Percentiles rank a stretch among this genome's conserved stretches.
phyloP scores from a whole-genome alignment of 768 basidiomycete genomes.

The Boletus bicolor region DNA sequence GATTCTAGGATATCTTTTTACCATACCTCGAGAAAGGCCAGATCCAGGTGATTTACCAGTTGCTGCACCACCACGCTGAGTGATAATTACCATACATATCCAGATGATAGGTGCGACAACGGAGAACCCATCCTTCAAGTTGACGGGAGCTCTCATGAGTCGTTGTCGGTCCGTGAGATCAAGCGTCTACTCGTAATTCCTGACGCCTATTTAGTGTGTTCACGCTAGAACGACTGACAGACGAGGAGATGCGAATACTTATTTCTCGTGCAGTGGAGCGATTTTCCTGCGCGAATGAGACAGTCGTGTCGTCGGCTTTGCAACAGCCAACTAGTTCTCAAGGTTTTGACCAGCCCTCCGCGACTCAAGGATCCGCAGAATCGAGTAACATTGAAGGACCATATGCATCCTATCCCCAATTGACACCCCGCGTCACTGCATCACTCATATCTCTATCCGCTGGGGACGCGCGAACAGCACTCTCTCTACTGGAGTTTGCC shows the following conservation, averaged over 20 bases:
- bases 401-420: constrained; percentile 32
- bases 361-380: constrained; percentile 17
- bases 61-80: not conserved
- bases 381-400: constrained; percentile 13
- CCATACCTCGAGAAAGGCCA: constrained; percentile 78
- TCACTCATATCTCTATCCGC: constrained; percentile 52
- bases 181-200: not conserved
- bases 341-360: constrained; percentile 15
- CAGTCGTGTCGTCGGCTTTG: not conserved
- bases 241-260: constrained; percentile 57
- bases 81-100: not conserved
- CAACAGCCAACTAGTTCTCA: constrained; percentile 17
- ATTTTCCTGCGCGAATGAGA: constrained; percentile 22
- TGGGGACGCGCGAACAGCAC: constrained; percentile 76
- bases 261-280: constrained; percentile 51
- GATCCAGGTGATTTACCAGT: constrained; percentile 47
- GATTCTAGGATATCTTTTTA: constrained; percentile 66
- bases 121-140: constrained; percentile 85
- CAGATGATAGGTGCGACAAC: constrained; percentile 82
- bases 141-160: constrained; percentile 68
- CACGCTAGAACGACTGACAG: constrained; percentile 63
- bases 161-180: constrained; percentile 60
- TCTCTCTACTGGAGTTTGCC: constrained; percentile 73
- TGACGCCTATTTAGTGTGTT: constrained; percentile 56
- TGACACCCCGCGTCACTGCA: constrained; percentile 46